Evolutionary conservation across 1,284 basidiomycete genomes (phyloP).

Genomic region (Moniliophthora roreri): DNA sequence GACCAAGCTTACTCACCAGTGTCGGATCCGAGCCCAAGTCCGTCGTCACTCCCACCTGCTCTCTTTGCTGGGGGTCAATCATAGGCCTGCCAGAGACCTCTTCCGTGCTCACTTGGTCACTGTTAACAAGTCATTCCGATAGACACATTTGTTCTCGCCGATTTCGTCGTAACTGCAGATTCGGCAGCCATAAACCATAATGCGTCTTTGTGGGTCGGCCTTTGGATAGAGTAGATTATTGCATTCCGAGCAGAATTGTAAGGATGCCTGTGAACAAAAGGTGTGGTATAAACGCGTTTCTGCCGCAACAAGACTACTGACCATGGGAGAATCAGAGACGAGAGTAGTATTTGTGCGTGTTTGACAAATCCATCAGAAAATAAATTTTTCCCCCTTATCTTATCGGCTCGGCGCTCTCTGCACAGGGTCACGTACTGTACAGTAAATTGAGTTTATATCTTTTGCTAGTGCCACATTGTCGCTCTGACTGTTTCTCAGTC

Average conservation of each 20-base stretch:
- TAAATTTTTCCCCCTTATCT: background rate
- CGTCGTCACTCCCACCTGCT: slow-evolving; percentile 89
- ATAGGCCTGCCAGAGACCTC: background rate
- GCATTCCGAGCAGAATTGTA: slow-evolving; percentile 89
- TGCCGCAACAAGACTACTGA: background rate
- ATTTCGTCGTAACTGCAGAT: slow-evolving; percentile 91
- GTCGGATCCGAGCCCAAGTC: slow-evolving; percentile 93
- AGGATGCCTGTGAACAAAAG: slow-evolving; percentile 53
- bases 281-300: background rate
- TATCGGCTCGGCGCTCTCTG: background rate
- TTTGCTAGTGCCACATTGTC: too few relatives aligned
- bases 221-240: slow-evolving; percentile 95
- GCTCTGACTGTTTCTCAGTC: too few relatives aligned
- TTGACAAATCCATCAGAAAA: background rate
- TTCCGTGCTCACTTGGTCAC: slow-evolving; percentile 78
- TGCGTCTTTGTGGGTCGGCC: slow-evolving; percentile 83
- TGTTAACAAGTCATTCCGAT: slow-evolving; percentile 91
- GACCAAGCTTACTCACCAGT: slow-evolving; percentile 50
- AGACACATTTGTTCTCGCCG: slow-evolving; percentile 87
- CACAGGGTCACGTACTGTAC: background rate
- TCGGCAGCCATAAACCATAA: slow-evolving; percentile 91
- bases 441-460: too few relatives aligned
- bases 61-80: slow-evolving; percentile 48
- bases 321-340: background rate
- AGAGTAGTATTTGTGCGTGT: background rate